These are phyloP conservation scores for Talaromyces sp. DNA, from an alignment of 2,329 filamentous ascomycete species.

Conservation along the genomic window DNA sequence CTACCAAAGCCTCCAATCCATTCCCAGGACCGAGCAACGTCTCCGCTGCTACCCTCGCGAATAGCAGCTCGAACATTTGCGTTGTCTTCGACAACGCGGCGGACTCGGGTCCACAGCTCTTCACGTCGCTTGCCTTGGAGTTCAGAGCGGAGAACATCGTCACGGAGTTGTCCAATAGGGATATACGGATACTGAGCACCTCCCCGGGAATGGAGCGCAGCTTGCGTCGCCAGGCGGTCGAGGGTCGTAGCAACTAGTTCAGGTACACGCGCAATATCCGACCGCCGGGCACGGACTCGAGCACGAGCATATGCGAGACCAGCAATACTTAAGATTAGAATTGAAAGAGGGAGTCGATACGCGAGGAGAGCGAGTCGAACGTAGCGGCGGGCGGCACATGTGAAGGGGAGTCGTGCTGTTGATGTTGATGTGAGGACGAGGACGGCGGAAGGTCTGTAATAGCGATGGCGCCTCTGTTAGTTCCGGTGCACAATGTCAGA, in stretches of 20 bases:
- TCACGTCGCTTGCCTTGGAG: slow-evolving; percentile 77
- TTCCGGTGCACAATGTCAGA: slow-evolving; percentile 60
- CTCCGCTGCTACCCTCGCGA: slow-evolving; percentile 60
- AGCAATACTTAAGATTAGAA: slow-evolving; percentile 50
- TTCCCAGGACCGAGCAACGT: slow-evolving; percentile 67
- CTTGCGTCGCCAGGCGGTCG: slow-evolving; percentile 79
- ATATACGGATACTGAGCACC: slow-evolving; percentile 75
- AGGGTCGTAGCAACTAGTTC: slow-evolving; percentile 82
- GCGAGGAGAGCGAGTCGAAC: slow-evolving; percentile 52
- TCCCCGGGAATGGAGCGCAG: slow-evolving; percentile 71
- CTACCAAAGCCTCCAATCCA: slow-evolving; percentile 66
- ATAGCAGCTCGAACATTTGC: slow-evolving; percentile 83
- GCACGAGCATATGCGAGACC: slow-evolving; percentile 65
- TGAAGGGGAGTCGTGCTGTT: slow-evolving; percentile 87
- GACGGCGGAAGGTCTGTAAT: slow-evolving; percentile 71
- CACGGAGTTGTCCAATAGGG: slow-evolving; percentile 83
- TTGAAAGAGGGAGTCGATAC: slow-evolving; percentile 54
- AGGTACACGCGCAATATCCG: slow-evolving; percentile 74
- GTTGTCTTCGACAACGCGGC: slow-evolving; percentile 86
- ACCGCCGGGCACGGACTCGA: slow-evolving; percentile 64
- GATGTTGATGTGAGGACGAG: slow-evolving; percentile 78
- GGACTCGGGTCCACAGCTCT: slow-evolving; percentile 80
- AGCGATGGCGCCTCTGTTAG: slow-evolving; percentile 81
- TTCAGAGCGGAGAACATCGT: slow-evolving; percentile 83
- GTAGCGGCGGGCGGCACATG: slow-evolving; percentile 52